phyloP scores from a whole-genome alignment of 371 early-diverging fungal species.

The Mucor sp. region DNA sequence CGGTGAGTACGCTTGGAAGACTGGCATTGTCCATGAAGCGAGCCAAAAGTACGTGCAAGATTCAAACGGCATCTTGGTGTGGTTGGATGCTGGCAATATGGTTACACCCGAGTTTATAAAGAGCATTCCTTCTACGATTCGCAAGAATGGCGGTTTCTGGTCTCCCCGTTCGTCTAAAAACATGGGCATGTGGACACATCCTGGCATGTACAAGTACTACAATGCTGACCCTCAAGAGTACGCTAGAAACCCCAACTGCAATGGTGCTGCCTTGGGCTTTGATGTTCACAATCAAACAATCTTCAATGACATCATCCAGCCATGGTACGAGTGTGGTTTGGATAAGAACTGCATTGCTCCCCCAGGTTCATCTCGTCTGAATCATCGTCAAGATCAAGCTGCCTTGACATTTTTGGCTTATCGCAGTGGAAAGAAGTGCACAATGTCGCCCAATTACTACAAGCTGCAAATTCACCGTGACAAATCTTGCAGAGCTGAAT shows the following conservation, averaged over 20 bases:
- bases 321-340: slow-evolving; percentile 55
- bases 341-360: slow-evolving; percentile 61
- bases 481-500: slow-evolving; percentile 22
- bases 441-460: slow-evolving; percentile 17
- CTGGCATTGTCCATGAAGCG: slow-evolving; percentile 57
- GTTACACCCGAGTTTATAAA: slow-evolving; percentile 46
- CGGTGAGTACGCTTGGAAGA: slow-evolving; percentile 65
- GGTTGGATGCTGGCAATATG: slow-evolving; percentile 60
- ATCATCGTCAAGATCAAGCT: slow-evolving; percentile 66
- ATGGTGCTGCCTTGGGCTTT: slow-evolving; percentile 57
- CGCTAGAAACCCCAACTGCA: slow-evolving; percentile 49
- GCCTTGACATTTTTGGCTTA: slow-evolving; percentile 54
- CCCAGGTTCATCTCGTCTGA: slow-evolving; percentile 47
- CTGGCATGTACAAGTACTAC: slow-evolving; percentile 52
- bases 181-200: slow-evolving; percentile 52
- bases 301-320: slow-evolving; percentile 40
- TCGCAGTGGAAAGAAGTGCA: slow-evolving; percentile 24
- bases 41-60: slow-evolving; percentile 11
- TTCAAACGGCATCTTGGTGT: slow-evolving; percentile 49
- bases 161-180: slow-evolving; percentile 47
- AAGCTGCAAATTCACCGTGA: slow-evolving; percentile 29
- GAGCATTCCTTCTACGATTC: slow-evolving; percentile 38
- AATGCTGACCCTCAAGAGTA: slow-evolving; percentile 35
- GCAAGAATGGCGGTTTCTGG: slow-evolving; percentile 45
- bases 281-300: slow-evolving; percentile 44